phyloP scores from a whole-genome alignment of 768 basidiomycete genomes.

The Amanita thiersii region DNA sequence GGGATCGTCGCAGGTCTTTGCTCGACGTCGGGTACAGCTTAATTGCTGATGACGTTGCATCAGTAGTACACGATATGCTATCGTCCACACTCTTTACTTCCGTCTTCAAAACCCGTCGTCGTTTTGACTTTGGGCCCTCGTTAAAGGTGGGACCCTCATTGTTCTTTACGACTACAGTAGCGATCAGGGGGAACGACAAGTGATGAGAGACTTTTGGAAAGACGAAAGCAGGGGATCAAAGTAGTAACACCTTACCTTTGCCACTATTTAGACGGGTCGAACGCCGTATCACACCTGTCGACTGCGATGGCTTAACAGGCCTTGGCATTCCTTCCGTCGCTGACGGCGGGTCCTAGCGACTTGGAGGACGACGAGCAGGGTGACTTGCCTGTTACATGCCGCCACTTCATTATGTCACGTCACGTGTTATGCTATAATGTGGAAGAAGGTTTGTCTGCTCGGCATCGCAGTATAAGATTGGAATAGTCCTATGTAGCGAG shows the following conservation, averaged over 20 bases:
- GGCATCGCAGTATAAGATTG: too few species aligned
- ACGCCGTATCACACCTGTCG: constrained; percentile 12
- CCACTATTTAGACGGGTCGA: constrained; percentile 24
- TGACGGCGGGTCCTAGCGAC: too few species aligned
- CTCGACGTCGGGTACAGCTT: constrained; percentile 15
- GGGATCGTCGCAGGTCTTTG: constrained; percentile 26
- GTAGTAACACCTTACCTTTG: constrained; percentile 14
- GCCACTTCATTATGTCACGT: constrained; percentile 6
- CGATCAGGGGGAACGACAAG: too few species aligned
- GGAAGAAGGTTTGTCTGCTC: too few species aligned
- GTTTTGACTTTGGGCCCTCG: constrained; percentile 8
- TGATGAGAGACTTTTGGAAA: too few species aligned
- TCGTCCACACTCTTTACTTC: background rate
- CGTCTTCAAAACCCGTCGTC: constrained; percentile 8
- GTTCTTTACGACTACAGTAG: constrained; percentile 1
- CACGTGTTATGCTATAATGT: too few species aligned
- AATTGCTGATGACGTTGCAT: constrained; percentile 6
- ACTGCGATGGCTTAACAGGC: constrained; percentile 7
- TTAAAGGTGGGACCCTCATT: constrained; percentile 7
- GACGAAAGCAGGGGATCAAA: too few species aligned
- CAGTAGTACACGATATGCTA: constrained; percentile 1
- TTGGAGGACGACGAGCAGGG: constrained; percentile 1
- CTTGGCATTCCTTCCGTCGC: constrained; percentile 18
- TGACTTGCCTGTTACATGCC: too few species aligned
- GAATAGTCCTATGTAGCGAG: too few species aligned